Evolutionary conservation across 1,284 basidiomycete genomes (phyloP), one percentile per base, ranked within the genome.

Genomic region (Ceratobasidium theobromae): DNA sequence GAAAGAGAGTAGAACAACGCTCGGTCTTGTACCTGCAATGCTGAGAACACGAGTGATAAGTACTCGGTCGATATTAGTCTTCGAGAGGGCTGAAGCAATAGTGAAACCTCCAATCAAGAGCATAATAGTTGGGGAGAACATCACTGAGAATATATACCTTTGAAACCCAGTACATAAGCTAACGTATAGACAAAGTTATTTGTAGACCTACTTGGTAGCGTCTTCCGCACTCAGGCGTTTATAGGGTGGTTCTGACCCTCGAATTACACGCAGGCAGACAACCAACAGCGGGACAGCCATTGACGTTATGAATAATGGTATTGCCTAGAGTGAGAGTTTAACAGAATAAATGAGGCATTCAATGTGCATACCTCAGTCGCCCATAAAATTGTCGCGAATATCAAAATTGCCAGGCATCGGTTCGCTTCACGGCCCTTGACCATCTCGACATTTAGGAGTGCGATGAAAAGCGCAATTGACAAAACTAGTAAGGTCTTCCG

Each of bases 101-200:
- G 97, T 99, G 79, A 99, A 98, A n/a, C 97, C 97, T 32, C 93
- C 92, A 67, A 95, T 93, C 57, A 97, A 86, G 28, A 97, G 88
- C 91, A 97, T 93, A 79, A 98, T 96, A 5, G 95, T 93, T n/a
- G 93, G 88, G 3, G 89, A 86, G 77, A 93, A 89, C 88, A 92
- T 91, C 45, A 82, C 79, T 0, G 87, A 87, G 75, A 91, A 91
- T 40, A 91, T 79, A 72, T 81, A 88, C 76, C 89, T 91, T 71
- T 27, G 18, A 69, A 53, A 23, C 18, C 35, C 9, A 23, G 32
- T 51, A 14, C 40, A 41, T 43, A 18, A 38, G 27, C n/a, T 21
- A 1, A 23, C 8, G 27, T 11, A 5, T 25, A 32, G 33, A 41
- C n/a, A 53, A 21, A n/a, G 12, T 58, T 48, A 33, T 65, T 16